Conservation (phyloP, 108 stramenopile species). For the Pseudonitzschia pungens region DNA sequence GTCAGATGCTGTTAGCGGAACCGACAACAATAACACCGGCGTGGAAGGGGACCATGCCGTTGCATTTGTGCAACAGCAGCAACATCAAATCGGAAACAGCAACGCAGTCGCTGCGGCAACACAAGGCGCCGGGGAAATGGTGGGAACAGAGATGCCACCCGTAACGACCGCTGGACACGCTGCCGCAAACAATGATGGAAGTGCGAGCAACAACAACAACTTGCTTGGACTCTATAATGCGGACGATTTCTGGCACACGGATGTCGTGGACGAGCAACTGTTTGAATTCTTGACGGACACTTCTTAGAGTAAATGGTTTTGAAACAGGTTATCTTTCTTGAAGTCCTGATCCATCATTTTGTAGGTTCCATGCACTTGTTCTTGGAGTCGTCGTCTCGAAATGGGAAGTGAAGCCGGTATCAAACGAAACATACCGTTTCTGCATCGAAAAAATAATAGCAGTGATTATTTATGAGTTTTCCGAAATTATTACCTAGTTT, state of each 20-base stretch:
- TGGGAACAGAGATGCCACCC: conserved; percentile 16
- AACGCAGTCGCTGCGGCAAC: neutral
- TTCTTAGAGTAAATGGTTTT: neutral
- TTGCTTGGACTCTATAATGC: conserved; percentile 37
- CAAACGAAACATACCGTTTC: no score
- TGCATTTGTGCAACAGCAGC: conserved; percentile 1
- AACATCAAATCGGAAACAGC: neutral
- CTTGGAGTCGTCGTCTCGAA: no score
- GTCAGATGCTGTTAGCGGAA: neutral
- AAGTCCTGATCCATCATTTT: neutral
- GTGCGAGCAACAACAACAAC: conserved; percentile 3
- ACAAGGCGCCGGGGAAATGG: conserved; percentile 44
- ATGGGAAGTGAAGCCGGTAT: no score
- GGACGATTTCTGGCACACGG: conserved; percentile 76
- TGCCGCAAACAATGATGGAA: neutral
- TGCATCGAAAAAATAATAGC: no score
- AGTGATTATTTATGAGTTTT: no score
- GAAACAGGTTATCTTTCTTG: neutral
- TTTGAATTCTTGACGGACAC: conserved; percentile 85
- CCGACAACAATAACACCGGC: neutral
- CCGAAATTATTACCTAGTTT: no score
- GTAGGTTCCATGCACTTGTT: neutral
- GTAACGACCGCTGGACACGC: neutral
- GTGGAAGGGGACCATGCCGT: neutral
- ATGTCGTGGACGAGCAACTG: conserved; percentile 73